A percentile compares a stretch with the other conserved stretches of the same genome.
Conservation (phyloP, 768 basidiomycete genomes). For the Strobilomyces echinocephalus region DNA sequence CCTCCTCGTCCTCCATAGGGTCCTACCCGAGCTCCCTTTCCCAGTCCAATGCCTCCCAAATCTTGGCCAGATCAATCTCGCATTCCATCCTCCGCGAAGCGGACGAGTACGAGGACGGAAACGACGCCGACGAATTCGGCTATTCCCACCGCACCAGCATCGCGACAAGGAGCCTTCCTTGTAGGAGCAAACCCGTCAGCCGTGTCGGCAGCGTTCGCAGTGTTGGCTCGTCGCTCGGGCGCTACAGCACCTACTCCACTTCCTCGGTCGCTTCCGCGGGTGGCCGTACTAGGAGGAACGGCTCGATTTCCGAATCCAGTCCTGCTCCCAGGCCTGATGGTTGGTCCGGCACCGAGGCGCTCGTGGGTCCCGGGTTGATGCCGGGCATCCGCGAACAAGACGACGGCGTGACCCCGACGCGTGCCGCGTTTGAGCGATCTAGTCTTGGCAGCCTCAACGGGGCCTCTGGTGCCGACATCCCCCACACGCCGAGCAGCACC, state of each 20-base stretch:
- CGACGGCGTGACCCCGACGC: slow-evolving; percentile 28
- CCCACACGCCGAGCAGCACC: slow-evolving; percentile 30
- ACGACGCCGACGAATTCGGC: slow-evolving; percentile 25
- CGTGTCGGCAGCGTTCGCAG: slow-evolving; percentile 22
- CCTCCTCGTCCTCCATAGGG: slow-evolving; percentile 42
- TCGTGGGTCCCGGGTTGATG: slow-evolving; percentile 15
- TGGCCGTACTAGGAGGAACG: slow-evolving; percentile 7
- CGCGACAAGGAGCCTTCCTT: slow-evolving; percentile 19
- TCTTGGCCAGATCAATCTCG: slow-evolving; percentile 27
- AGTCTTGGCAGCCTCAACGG: slow-evolving; percentile 24
- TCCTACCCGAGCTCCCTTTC: slow-evolving; percentile 16
- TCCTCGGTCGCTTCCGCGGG: slow-evolving; percentile 11
- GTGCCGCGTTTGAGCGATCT: slow-evolving; percentile 24
- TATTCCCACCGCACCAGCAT: slow-evolving; percentile 7
- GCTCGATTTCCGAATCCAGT: slow-evolving; percentile 20
- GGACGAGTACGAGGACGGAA: slow-evolving; percentile 18
- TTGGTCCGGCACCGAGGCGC: background rate
- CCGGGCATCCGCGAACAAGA: slow-evolving; percentile 28
- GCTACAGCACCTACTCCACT: slow-evolving; percentile 21
- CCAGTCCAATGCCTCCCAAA: slow-evolving; percentile 9
- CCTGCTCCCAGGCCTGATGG: slow-evolving; percentile 13
- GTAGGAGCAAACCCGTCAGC: slow-evolving; percentile 18
- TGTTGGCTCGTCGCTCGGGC: slow-evolving; percentile 19
- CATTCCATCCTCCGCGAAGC: slow-evolving; percentile 29
- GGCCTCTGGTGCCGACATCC: slow-evolving; percentile 12